These are phyloP conservation scores for Aureobasidium sp. DNA, from an alignment of 2,329 filamentous ascomycete genomes.

Conservation along the genomic window DNA sequence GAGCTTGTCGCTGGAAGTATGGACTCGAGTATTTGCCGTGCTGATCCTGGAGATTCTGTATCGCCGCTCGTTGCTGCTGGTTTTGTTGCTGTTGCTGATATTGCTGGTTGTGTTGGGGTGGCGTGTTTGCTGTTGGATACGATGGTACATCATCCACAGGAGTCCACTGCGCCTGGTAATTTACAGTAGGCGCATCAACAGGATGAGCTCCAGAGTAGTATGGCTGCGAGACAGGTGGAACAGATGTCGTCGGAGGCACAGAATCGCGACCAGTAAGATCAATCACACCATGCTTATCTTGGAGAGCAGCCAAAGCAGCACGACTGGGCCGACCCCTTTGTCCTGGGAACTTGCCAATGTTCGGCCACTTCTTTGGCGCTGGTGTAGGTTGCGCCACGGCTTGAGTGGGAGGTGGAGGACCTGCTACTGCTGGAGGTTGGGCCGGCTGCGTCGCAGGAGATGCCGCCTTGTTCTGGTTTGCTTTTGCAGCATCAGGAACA, in stretches of 20 bases:
- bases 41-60: background rate
- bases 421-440: slow-evolving; percentile 3
- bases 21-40: slow-evolving; percentile 5
- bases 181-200: background rate
- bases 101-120: background rate
- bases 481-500: slow-evolving; percentile 36
- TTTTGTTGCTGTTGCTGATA: background rate
- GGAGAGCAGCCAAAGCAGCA: slow-evolving; percentile 17
- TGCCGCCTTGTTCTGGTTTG: slow-evolving; percentile 6
- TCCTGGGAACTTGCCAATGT: slow-evolving; percentile 2
- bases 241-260: background rate
- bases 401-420: background rate
- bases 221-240: background rate
- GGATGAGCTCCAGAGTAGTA: background rate
- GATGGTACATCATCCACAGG: background rate
- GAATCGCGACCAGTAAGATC: slow-evolving; percentile 5
- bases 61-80: background rate
- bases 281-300: background rate
- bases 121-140: background rate
- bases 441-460: background rate
- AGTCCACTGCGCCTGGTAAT: slow-evolving; percentile 9
- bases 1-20: slow-evolving; percentile 10
- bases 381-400: background rate
- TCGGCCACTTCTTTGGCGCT: background rate
- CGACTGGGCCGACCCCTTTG: slow-evolving; percentile 8